These are phyloP conservation scores for Gentiana dahurica DNA, from an alignment of 257 asterid genomes.

Conservation along the genomic window DNA sequence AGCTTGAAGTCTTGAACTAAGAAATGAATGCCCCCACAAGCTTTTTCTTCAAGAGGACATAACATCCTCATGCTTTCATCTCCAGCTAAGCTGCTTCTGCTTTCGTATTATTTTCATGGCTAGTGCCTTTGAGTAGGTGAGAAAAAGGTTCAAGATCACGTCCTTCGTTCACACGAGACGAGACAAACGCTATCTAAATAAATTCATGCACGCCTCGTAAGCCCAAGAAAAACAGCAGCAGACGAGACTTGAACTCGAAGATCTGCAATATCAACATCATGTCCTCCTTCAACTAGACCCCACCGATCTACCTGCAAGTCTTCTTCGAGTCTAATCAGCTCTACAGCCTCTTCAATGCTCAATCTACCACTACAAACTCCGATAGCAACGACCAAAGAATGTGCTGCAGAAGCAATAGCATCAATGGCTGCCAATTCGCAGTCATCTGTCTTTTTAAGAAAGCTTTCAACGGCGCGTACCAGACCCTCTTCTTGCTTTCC, in stretches of 20 bases:
- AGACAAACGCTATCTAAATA: too few relatives aligned
- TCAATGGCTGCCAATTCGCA: slow-evolving; percentile 76
- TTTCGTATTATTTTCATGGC: too few relatives aligned
- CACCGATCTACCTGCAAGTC: slow-evolving; percentile 74
- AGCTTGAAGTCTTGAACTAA: too few relatives aligned
- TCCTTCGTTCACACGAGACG: too few relatives aligned
- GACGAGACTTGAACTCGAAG: slow-evolving; percentile 78
- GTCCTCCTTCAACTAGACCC: slow-evolving; percentile 99
- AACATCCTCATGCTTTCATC: too few relatives aligned
- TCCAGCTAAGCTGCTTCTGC: too few relatives aligned
- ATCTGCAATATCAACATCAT: slow-evolving; percentile 92
- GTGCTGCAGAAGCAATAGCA: slow-evolving; percentile 86
- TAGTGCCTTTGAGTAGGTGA: too few relatives aligned
- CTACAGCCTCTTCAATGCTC: slow-evolving; percentile 70
- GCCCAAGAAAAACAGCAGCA: slow-evolving; percentile 79
- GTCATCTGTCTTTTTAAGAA: slow-evolving; percentile 54
- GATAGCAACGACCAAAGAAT: slow-evolving; percentile 69
- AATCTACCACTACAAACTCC: slow-evolving; percentile 53
- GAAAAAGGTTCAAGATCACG: too few relatives aligned
- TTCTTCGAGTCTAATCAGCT: slow-evolving; percentile 89
- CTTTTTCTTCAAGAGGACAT: too few relatives aligned
- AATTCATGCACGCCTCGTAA: slow-evolving; percentile 43
- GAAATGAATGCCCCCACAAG: too few relatives aligned
- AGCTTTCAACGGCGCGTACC: slow-evolving; percentile 41
- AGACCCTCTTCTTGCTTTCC: slow-evolving; percentile 78